Percentiles rank a stretch among this genome's conserved stretches.
These are phyloP conservation scores for Coniella vitis DNA, from an alignment of 2,329 filamentous ascomycete genomes.

Conservation along the genomic window DNA sequence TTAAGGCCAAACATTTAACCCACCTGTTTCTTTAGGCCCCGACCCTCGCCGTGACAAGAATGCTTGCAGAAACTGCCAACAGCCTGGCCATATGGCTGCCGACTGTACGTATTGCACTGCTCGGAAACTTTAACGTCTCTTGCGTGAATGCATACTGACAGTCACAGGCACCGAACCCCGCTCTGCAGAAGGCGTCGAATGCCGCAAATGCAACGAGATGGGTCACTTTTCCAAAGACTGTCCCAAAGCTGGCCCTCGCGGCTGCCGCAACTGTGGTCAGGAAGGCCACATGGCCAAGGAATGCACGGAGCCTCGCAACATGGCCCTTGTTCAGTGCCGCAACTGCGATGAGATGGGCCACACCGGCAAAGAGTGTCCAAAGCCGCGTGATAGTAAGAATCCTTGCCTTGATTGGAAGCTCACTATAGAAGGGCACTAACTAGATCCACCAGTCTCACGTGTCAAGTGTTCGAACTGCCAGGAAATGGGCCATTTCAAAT, in stretches of 20 bases:
- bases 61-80: conserved; percentile 62
- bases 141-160: conserved; percentile 19
- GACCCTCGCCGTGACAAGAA: conserved; percentile 56
- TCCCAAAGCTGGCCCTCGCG: conserved; percentile 48
- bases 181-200: conserved; percentile 56
- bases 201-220: conserved; percentile 55
- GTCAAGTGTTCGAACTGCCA: conserved; percentile 54
- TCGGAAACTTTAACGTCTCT: too few species aligned
- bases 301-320: conserved; percentile 44
- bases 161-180: conserved; percentile 45
- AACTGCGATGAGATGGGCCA: conserved; percentile 49
- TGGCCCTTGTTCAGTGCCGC: conserved; percentile 36
- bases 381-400: conserved; percentile 47
- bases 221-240: conserved; percentile 61
- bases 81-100: conserved; percentile 42
- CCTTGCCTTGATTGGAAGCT: neutral
- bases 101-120: conserved; percentile 37
- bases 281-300: conserved; percentile 57
- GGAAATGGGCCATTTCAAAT: conserved; percentile 38
- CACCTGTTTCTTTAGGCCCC: conserved; percentile 34
- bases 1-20: conserved; percentile 14
- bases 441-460: conserved; percentile 32
- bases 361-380: conserved; percentile 41
- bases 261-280: conserved; percentile 52
- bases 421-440: neutral